phyloP scores from a whole-genome alignment of 164 flowering plant genomes.

The Macadamia tetraphylla region DNA sequence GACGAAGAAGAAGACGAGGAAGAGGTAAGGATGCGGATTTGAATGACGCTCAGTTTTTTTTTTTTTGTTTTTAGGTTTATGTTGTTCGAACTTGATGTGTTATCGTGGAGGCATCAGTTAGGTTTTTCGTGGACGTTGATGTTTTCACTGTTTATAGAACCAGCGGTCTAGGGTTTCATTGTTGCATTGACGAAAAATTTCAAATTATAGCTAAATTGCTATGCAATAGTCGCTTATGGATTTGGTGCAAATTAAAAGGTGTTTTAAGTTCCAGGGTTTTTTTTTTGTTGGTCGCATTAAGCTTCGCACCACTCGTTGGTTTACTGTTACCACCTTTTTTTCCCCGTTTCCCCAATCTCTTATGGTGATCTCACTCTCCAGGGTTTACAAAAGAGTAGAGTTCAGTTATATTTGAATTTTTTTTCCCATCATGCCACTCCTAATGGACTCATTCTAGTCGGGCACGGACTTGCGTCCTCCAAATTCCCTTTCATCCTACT shows the following conservation, averaged over 20 bases:
- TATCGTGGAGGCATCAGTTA: not conserved
- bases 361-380: not conserved
- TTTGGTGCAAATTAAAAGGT: no score
- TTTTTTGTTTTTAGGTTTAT: not conserved
- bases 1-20: conserved; percentile 42
- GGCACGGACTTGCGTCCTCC: not conserved
- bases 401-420: not conserved
- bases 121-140: not conserved
- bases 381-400: not conserved
- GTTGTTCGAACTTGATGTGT: no score
- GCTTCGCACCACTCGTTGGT: no score
- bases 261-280: no score
- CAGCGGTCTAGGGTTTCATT: not conserved
- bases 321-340: no score
- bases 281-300: no score
- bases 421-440: not conserved
- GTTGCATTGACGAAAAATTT: not conserved
- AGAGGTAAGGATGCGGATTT: not conserved
- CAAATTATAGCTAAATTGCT: no score
- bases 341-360: no score
- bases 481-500: not conserved
- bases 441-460: not conserved
- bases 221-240: no score
- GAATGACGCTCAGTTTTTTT: not conserved
- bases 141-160: not conserved